Evolutionary conservation across 2,329 filamentous ascomycete genomes (phyloP).

Genomic region (Nothophaeocryptopus gaeumannii): DNA sequence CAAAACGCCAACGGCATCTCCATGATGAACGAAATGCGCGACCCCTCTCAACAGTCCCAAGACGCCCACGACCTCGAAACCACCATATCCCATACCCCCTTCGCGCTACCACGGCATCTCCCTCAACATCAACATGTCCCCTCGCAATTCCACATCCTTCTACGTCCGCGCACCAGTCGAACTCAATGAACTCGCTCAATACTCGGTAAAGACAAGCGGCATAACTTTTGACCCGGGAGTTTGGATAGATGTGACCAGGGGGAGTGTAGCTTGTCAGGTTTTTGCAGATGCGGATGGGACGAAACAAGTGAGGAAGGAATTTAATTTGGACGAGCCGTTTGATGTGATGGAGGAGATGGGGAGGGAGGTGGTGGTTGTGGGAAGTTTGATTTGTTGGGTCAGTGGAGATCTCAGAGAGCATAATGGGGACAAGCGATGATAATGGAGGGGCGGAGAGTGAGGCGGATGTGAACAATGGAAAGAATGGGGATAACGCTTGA

Average conservation of each 20-base stretch:
- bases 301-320: background rate
- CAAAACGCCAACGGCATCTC: too few species aligned
- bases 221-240: constrained; percentile 15
- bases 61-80: too few species aligned
- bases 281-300: constrained; percentile 17
- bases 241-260: constrained; percentile 5
- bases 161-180: constrained; percentile 17
- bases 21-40: too few species aligned
- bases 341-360: background rate
- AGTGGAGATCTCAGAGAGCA: constrained; percentile 7
- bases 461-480: too few species aligned
- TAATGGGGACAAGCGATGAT: too few species aligned
- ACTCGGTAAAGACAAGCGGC: constrained; percentile 7
- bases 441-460: too few species aligned
- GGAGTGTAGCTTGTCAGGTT: constrained; percentile 17
- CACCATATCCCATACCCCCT: background rate
- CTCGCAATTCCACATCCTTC: background rate
- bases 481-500: too few species aligned
- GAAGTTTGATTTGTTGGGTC: constrained; percentile 5
- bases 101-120: constrained; percentile 18
- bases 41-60: too few species aligned
- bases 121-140: constrained; percentile 13
- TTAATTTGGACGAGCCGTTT: background rate
- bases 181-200: constrained; percentile 14
- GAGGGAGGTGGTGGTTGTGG: constrained; percentile 1